Evolutionary conservation across 2,329 filamentous ascomycete species (phyloP).

Genomic region (Trichophaea hybrida): DNA sequence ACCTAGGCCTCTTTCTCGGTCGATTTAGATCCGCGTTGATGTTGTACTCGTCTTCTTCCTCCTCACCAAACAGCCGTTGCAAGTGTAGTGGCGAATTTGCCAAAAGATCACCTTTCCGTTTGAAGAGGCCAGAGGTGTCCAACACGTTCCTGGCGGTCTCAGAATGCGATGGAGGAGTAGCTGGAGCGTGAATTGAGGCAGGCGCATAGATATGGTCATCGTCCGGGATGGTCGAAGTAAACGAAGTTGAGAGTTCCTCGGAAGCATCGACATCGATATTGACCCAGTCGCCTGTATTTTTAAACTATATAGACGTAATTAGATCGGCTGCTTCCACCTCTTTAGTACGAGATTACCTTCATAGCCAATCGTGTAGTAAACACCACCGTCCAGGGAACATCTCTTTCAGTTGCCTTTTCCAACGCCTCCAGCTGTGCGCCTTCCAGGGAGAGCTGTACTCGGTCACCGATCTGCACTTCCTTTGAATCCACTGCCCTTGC

Average conservation of each 20-base stretch:
- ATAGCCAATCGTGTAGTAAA: constrained; percentile 14
- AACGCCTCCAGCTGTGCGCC: constrained; percentile 17
- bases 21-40: neutral
- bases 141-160: neutral
- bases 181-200: neutral
- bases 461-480: constrained; percentile 24
- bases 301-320: neutral
- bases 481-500: constrained; percentile 17
- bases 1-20: constrained; percentile 15
- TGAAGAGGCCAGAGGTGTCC: neutral
- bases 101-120: neutral
- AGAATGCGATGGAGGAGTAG: neutral
- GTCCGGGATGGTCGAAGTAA: neutral
- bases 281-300: neutral
- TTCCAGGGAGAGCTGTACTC: constrained; percentile 23
- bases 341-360: constrained; percentile 12
- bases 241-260: constrained; percentile 4
- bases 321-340: neutral
- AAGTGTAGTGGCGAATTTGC: neutral
- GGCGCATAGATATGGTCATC: neutral
- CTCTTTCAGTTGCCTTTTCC: constrained; percentile 7
- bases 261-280: neutral
- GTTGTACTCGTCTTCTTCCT: neutral
- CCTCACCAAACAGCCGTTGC: constrained; percentile 1
- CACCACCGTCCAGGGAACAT: constrained; percentile 17